phyloP scores from a whole-genome alignment of 192 early-diverging fungal genomes.

The Coemansia sp. region DNA sequence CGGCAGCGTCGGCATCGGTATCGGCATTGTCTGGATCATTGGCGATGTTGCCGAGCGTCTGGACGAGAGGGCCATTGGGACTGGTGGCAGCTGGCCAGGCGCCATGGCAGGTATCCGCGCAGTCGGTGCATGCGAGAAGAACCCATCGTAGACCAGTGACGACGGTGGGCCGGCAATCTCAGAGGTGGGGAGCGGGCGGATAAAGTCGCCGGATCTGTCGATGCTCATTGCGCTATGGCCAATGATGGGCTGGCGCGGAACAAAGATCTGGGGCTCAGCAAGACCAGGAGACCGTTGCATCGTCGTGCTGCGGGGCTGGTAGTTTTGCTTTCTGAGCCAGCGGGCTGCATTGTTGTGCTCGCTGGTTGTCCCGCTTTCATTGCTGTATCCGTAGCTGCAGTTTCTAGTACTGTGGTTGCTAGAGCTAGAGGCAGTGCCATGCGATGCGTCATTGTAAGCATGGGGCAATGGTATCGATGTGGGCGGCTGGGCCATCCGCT shows the following conservation, averaged over 20 bases:
- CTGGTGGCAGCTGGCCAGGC: background rate
- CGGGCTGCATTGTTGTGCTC: background rate
- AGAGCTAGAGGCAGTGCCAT: background rate
- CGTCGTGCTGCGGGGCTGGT: background rate
- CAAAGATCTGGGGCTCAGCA: constrained; percentile 29
- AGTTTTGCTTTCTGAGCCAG: background rate
- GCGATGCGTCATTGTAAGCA: background rate
- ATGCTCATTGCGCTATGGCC: constrained; percentile 30
- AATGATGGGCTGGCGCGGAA: constrained; percentile 25
- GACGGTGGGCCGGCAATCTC: constrained; percentile 2
- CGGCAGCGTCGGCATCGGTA: background rate
- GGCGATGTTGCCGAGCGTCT: background rate
- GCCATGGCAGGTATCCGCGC: background rate
- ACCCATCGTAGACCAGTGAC: background rate
- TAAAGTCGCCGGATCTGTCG: constrained; percentile 28
- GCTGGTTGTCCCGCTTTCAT: background rate
- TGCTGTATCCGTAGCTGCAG: background rate
- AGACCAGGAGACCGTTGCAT: background rate
- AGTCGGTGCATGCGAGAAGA: background rate
- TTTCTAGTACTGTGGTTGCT: background rate
- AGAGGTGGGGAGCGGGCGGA: background rate
- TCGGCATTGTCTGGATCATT: no score
- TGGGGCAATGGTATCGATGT: background rate
- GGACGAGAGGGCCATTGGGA: background rate
- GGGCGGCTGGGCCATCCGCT: background rate